Evolutionary conservation across 78 protist genomes (phyloP).

Genomic region (slime mould (Dictyostelium discoideum)): DNA sequence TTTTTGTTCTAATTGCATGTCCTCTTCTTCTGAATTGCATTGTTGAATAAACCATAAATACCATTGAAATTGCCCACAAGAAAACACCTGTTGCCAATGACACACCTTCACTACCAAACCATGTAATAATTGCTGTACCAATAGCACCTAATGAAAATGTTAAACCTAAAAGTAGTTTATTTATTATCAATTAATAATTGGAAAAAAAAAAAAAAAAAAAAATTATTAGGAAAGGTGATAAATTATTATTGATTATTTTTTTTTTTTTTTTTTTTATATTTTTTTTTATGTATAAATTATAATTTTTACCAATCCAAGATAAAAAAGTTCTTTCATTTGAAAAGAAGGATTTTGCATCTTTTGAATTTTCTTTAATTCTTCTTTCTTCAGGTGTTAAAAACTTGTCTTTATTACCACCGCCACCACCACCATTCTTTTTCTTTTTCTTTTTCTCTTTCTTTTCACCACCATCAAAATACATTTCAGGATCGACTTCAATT

Average conservation of each 20-base stretch:
- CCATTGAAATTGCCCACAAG: constrained; percentile 35
- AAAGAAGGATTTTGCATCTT: constrained; percentile 78
- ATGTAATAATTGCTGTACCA: constrained; percentile 71
- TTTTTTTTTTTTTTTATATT: no score
- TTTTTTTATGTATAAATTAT: no score
- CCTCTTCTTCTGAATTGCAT: constrained; percentile 67
- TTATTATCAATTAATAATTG: no score
- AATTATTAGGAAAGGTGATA: no score
- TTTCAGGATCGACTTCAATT: background rate
- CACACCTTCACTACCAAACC: constrained; percentile 78
- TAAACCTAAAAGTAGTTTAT: background rate
- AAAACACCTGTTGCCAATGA: constrained; percentile 71
- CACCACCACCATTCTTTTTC: background rate
- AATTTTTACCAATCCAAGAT: constrained; percentile 48
- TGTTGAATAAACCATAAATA: constrained; percentile 65
- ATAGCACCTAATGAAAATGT: constrained; percentile 75
- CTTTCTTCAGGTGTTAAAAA: constrained; percentile 71
- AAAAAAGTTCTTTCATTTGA: constrained; percentile 76
- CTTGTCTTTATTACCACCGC: constrained; percentile 11
- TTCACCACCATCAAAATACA: background rate
- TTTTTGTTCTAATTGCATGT: constrained; percentile 57
- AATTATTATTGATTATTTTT: no score
- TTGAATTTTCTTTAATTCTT: constrained; percentile 61
- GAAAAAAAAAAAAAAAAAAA: no score
- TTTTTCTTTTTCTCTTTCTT: constrained; percentile 33